phyloP scores from a whole-genome alignment of 805 yeast genomes.

The Metschnikowia sp. region DNA sequence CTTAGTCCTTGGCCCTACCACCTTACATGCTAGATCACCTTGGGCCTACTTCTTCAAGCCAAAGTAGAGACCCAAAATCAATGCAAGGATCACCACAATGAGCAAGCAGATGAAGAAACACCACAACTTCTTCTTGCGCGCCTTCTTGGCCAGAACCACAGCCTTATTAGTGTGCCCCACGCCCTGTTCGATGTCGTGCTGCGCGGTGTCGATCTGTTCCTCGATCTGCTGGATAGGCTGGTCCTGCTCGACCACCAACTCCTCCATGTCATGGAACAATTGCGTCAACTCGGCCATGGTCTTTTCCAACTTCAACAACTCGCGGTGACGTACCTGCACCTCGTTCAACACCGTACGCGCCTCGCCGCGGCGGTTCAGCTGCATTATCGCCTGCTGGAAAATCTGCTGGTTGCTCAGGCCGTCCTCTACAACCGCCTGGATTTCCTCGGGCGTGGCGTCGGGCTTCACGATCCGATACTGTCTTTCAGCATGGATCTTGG shows the following conservation, averaged over 20 bases:
- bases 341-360: constrained; percentile 93
- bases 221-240: constrained; percentile 79
- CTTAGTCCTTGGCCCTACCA: no score
- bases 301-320: constrained; percentile 89
- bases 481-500: constrained; percentile 84
- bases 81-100: constrained; percentile 61
- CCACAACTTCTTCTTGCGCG: constrained; percentile 89
- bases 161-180: constrained; percentile 93
- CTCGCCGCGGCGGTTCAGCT: constrained; percentile 87
- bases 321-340: constrained; percentile 94
- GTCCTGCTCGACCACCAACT: constrained; percentile 93
- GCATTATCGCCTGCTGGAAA: constrained; percentile 87
- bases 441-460: constrained; percentile 78
- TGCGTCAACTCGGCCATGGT: constrained; percentile 94
- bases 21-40: background rate
- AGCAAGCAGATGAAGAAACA: constrained; percentile 63
- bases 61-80: constrained; percentile 63
- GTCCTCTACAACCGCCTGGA: constrained; percentile 80
- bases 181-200: constrained; percentile 88
- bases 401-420: constrained; percentile 78
- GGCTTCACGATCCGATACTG: constrained; percentile 90
- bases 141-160: constrained; percentile 79
- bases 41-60: constrained; percentile 19
- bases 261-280: constrained; percentile 94
- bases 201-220: constrained; percentile 77